These are phyloP conservation scores for Diaporthe eres DNA, from an alignment of 2,329 filamentous ascomycete species.

Conservation along the genomic window DNA sequence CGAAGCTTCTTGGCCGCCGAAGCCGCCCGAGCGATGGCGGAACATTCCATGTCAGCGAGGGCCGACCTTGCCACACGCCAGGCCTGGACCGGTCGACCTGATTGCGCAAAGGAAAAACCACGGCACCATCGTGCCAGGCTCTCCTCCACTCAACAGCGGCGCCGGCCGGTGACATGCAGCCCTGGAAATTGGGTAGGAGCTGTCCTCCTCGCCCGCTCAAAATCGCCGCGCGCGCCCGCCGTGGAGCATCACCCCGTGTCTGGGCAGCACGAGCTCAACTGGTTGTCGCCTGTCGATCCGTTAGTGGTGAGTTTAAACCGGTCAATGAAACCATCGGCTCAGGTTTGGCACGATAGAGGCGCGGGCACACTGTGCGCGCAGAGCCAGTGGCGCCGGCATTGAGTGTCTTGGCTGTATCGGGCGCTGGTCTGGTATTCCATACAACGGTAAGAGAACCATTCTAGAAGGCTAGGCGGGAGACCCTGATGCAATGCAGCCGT, in stretches of 20 bases:
- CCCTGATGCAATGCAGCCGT: slow-evolving; percentile 8
- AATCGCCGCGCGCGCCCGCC: not conserved
- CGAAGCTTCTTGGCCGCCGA: slow-evolving; percentile 17
- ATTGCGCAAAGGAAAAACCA: not conserved
- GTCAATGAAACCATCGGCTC: slow-evolving; percentile 2
- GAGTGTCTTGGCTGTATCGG: slow-evolving; percentile 12
- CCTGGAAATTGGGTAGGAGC: not conserved
- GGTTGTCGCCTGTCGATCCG: not conserved
- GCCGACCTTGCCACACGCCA: not conserved
- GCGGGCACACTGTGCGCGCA: not conserved
- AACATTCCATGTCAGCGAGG: not conserved
- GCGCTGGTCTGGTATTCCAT: not conserved
- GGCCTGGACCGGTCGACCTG: slow-evolving; percentile 11
- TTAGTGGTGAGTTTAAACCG: slow-evolving; percentile 14
- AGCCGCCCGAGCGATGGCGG: slow-evolving; percentile 1
- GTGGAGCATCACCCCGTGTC: not conserved
- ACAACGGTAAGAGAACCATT: slow-evolving; percentile 2
- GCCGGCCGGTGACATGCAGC: not conserved
- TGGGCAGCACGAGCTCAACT: not conserved
- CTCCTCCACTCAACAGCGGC: not conserved
- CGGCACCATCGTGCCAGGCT: slow-evolving; percentile 10
- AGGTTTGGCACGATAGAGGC: slow-evolving; percentile 11
- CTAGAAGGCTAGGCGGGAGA: slow-evolving; percentile 18
- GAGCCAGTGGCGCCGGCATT: slow-evolving; percentile 14
- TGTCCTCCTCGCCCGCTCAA: not conserved